Base-by-base conservation (phyloP, 2,329 filamentous ascomycete genomes). In the Pestalotiopsis sp. region DNA sequence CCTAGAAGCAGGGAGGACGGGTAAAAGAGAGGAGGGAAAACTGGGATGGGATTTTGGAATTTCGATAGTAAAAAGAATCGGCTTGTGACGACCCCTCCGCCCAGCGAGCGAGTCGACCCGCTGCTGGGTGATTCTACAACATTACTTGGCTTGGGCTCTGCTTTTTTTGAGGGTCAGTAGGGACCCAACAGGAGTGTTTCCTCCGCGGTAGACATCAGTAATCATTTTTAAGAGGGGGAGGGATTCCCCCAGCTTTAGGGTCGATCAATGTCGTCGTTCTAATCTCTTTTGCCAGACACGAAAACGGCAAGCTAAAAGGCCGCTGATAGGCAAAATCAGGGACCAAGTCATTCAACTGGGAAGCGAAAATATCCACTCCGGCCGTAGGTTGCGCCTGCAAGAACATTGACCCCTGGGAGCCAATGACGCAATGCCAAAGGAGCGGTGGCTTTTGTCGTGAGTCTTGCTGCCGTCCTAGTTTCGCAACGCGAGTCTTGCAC, bases 1-100 rank as follows among this genome's bases (percentile, higher is more conserved):
- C 17, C 20, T 27, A 27, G 36, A 45, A 45, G 41, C 57, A 36
- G 39, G 63, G 25, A 65, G 63, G n/a, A 38, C 14, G 23, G 60
- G 17, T 58, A 13, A 39, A 36, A 39, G 38, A 25, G 23, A 39
- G 17, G 64, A 58, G n/a, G 45, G 64, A 66, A 57, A 64, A 64
- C 25, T 66, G 64, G 56, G 64, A 66, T 66, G 64, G 64, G 64
- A 67, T 67, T 67, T 63, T 52, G 23, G 39, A 38, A 62, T 67
- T 58, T 67, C 66, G 66, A 67, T 67, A 63, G 39, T 31, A 12
- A 27, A 25, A 45, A 57, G 52, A 41, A 67, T 67, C 66, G 66
- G 66, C 66, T 67, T 67, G 39, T 61, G 58, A 56, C 36, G 52
- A 41, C 49, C 52, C 56, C 36, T 36, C 59, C n/a, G n/a, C n/a